A percentile compares a stretch with the other conserved stretches of the same genome.
These are phyloP conservation scores for Urochloa ruziziensis DNA, from an alignment of 176 grass and related monocot genomes.

Conservation along the genomic window DNA sequence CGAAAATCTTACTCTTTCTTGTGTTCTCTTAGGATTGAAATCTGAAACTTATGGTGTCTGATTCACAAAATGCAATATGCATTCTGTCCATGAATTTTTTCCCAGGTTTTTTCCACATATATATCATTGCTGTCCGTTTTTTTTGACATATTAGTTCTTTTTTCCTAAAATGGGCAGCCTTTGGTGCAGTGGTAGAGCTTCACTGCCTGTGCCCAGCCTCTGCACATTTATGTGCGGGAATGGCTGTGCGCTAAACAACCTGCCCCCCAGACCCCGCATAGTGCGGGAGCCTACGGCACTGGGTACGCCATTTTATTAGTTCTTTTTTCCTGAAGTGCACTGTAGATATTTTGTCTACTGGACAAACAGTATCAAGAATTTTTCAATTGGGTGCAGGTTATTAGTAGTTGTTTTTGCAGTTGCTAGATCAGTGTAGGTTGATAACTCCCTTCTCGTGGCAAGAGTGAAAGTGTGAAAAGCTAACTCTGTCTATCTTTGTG, in stretches of 20 bases:
- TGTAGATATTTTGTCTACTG: too few species aligned
- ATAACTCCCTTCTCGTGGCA: neutral
- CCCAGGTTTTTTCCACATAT: neutral
- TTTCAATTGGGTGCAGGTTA: slow-evolving; percentile 3
- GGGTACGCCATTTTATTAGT: too few species aligned
- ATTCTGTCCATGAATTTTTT: neutral
- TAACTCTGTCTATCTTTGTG: neutral
- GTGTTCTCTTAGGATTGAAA: neutral
- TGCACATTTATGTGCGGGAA: too few species aligned
- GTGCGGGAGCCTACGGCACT: too few species aligned
- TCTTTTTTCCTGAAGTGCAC: neutral
- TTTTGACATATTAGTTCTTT: neutral
- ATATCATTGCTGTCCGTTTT: neutral
- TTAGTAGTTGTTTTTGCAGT: neutral
- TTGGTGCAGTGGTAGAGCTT: too few species aligned
- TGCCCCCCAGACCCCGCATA: too few species aligned
- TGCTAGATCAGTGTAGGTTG: neutral
- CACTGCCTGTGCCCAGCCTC: too few species aligned
- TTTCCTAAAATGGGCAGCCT: too few species aligned
- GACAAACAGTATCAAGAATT: neutral
- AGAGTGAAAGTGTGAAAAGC: neutral
- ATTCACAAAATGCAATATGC: neutral
- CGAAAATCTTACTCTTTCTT: neutral
- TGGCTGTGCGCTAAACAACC: too few species aligned
- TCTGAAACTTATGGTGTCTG: neutral